A percentile compares a stretch with the other conserved stretches of the same genome.
phyloP scores from a whole-genome alignment of 768 basidiomycete species.

The Suillus subaureus region DNA sequence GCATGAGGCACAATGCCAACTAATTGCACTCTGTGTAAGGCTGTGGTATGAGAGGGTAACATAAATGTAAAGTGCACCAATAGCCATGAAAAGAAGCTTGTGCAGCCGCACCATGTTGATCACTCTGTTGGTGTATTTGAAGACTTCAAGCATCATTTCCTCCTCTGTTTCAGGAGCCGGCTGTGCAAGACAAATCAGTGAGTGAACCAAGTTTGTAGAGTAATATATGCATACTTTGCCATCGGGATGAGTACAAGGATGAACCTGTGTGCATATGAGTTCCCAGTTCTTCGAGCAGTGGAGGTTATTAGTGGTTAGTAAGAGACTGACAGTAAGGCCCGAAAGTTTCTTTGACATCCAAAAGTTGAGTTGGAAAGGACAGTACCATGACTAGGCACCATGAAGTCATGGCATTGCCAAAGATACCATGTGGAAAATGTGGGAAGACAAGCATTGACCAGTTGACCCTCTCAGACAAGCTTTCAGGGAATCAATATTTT shows the following conservation, averaged over 20 bases:
- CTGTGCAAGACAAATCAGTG: conserved; percentile 37
- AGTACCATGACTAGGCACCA: no score
- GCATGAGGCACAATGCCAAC: conserved; percentile 98
- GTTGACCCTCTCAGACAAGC: no score
- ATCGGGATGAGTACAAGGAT: conserved; percentile 99
- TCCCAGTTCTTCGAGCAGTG: no score
- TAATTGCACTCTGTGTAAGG: conserved; percentile 30
- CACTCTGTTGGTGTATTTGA: conserved; percentile 94
- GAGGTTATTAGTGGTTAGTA: no score
- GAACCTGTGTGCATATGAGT: conserved; percentile 63
- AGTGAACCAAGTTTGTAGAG: background rate
- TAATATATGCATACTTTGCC: conserved; percentile 66
- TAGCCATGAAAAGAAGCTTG: conserved; percentile 97
- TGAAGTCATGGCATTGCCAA: no score
- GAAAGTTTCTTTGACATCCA: no score
- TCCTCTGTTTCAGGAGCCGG: conserved; percentile 97
- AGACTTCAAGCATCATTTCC: conserved; percentile 99
- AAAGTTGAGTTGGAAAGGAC: no score
- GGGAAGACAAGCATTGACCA: no score
- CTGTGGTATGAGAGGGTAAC: conserved; percentile 3
- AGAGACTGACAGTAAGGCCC: no score
- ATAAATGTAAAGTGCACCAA: conserved; percentile 57
- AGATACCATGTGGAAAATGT: no score
- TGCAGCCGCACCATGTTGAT: conserved; percentile 97
- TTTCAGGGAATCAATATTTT: no score